Evolutionary conservation across 305 asterid genomes (phyloP).

Genomic region (Fraxinus paxiana): DNA sequence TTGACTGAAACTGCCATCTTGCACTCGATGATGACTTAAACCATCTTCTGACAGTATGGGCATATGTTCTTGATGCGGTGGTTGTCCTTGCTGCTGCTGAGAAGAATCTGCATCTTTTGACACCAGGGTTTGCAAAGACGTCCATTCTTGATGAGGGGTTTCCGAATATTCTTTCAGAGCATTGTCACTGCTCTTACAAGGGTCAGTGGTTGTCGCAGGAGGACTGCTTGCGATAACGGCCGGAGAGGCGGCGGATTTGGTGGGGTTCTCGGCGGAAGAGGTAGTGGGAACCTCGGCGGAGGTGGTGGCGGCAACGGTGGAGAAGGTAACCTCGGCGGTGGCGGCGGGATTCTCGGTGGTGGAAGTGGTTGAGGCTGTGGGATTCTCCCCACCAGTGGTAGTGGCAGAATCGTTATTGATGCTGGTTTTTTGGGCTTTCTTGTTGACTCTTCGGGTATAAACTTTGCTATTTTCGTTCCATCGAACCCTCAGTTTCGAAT

Average conservation of each 20-base stretch:
- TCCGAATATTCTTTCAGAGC: conserved; percentile 19
- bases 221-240: conserved; percentile 1
- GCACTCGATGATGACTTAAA: conserved; percentile 5
- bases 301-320: neutral
- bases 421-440: neutral
- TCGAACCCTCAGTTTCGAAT: neutral
- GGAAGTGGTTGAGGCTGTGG: neutral
- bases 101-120: conserved; percentile 1
- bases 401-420: conserved; percentile 1
- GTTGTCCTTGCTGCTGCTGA: conserved; percentile 1
- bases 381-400: neutral
- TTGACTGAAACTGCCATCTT: conserved; percentile 10
- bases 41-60: conserved; percentile 11
- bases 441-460: conserved; percentile 17
- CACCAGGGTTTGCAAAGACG: neutral
- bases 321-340: neutral
- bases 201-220: neutral
- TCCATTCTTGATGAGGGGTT: conserved; percentile 19
- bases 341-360: neutral
- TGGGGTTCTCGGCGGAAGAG: conserved; percentile 7
- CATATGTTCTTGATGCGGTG: neutral
- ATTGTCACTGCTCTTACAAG: conserved; percentile 4
- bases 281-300: neutral
- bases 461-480: conserved; percentile 13
- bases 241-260: conserved; percentile 7